Conservation (phyloP, 495 filamentous ascomycete species). For the Apodospora peruviana region DNA sequence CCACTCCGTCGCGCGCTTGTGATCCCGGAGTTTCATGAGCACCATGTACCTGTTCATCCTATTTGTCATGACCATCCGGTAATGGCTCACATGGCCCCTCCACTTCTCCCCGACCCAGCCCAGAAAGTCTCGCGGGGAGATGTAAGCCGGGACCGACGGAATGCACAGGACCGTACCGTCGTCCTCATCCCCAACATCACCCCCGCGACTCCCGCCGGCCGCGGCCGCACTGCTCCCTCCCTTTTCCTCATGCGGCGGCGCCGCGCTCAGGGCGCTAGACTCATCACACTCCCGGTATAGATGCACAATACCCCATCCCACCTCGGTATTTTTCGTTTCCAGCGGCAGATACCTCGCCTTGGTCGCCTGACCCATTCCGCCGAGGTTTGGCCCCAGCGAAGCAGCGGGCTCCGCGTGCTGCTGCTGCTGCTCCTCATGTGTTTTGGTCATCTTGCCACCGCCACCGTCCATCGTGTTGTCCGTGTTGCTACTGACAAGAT, state of each 20-base stretch:
- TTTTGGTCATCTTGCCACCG: slow-evolving; percentile 2
- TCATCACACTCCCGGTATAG: slow-evolving; percentile 81
- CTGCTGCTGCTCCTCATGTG: background rate
- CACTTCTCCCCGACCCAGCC: slow-evolving; percentile 91
- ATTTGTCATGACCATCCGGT: slow-evolving; percentile 88
- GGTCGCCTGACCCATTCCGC: slow-evolving; percentile 39
- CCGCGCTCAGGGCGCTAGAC: slow-evolving; percentile 32
- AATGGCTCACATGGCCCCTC: slow-evolving; percentile 84
- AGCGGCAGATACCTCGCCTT: slow-evolving; percentile 76
- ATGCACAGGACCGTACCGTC: slow-evolving; percentile 79
- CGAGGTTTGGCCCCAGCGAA: slow-evolving; percentile 38
- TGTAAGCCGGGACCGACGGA: slow-evolving; percentile 87
- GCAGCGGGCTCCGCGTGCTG: slow-evolving; percentile 25
- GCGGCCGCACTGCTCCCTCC: background rate
- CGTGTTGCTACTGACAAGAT: slow-evolving; percentile 12
- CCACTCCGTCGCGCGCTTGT: slow-evolving; percentile 69
- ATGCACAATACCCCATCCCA: slow-evolving; percentile 91
- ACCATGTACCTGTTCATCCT: slow-evolving; percentile 92
- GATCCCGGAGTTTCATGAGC: slow-evolving; percentile 87
- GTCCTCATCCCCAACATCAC: slow-evolving; percentile 18
- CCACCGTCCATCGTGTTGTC: too few relatives aligned
- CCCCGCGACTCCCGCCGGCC: slow-evolving; percentile 1
- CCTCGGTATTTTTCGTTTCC: slow-evolving; percentile 68
- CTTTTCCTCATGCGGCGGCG: background rate
- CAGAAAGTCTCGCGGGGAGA: slow-evolving; percentile 85